Evolutionary conservation across 169 alveolate genomes (phyloP).

Genomic region (Plasmodium vivax): DNA sequence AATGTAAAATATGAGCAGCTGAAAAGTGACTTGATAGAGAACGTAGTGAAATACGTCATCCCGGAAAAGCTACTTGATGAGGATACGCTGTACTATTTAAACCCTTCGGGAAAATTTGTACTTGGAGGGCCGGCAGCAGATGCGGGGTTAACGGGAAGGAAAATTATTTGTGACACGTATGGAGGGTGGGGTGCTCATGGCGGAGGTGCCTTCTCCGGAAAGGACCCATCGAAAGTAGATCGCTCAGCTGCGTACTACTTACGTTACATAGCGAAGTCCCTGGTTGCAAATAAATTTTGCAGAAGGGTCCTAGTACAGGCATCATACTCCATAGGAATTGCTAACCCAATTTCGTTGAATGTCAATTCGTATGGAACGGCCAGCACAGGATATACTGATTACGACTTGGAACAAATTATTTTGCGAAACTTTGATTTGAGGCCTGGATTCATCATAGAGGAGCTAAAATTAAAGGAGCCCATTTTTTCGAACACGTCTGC

Average conservation of each 20-base stretch:
- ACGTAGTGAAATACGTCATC: conserved; percentile 95
- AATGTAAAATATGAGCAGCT: conserved; percentile 85
- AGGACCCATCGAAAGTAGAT: conserved; percentile 99
- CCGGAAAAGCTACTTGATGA: conserved; percentile 94
- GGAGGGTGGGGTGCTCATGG: conserved; percentile 99
- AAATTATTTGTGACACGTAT: conserved; percentile 98
- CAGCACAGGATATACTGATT: conserved; percentile 92
- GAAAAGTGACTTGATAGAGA: conserved; percentile 88
- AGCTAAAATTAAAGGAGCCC: conserved; percentile 91
- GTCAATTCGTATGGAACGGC: conserved; percentile 96
- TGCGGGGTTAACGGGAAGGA: conserved; percentile 99
- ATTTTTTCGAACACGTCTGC: conserved; percentile 94
- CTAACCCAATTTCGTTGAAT: conserved; percentile 96
- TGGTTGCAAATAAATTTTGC: conserved; percentile 96
- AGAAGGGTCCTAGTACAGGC: conserved; percentile 97
- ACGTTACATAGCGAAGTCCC: conserved; percentile 98
- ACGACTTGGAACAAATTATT: conserved; percentile 91
- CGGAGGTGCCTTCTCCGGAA: conserved; percentile 99
- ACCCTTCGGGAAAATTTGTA: conserved; percentile 98
- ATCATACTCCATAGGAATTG: conserved; percentile 98
- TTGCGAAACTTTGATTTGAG: conserved; percentile 95
- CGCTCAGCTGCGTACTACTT: conserved; percentile 99
- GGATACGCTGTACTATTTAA: conserved; percentile 94
- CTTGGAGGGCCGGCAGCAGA: conserved; percentile 99
- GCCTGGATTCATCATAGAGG: conserved; percentile 96